A percentile compares a stretch with the other conserved stretches of the same genome.
phyloP scores from a whole-genome alignment of 768 basidiomycete genomes.

The Tulasnella sp. region DNA sequence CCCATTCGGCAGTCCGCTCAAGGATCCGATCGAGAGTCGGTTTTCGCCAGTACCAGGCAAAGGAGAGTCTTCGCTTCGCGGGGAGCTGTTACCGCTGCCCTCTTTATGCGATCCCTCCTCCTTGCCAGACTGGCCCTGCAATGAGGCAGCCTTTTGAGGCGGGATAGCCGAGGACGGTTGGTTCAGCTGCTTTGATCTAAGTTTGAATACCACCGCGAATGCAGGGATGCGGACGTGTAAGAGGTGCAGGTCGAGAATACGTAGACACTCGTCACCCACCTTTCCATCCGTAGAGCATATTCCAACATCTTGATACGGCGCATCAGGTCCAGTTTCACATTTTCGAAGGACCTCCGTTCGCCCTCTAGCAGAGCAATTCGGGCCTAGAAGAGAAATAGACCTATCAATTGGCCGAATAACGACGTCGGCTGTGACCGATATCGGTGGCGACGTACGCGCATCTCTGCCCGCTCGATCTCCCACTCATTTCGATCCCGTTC shows the following conservation, averaged over 20 bases:
- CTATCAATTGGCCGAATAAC: conserved; percentile 22
- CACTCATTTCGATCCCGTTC: conserved; percentile 99
- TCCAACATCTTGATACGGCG: conserved; percentile 99
- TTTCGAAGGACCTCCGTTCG: conserved; percentile 95
- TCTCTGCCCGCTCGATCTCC: conserved; percentile 99
- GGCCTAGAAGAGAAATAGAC: conserved; percentile 57
- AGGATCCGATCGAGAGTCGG: conserved; percentile 49
- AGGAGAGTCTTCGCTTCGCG: conserved; percentile 86
- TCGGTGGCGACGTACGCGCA: conserved; percentile 72
- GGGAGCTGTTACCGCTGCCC: conserved; percentile 80
- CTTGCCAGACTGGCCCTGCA: conserved; percentile 60
- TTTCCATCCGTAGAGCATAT: conserved; percentile 93
- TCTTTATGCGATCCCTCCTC: conserved; percentile 54
- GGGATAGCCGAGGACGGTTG: conserved; percentile 62
- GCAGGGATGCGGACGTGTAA: conserved; percentile 35
- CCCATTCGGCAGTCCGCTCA: conserved; percentile 57
- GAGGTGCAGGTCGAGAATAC: conserved; percentile 11
- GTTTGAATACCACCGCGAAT: conserved; percentile 26
- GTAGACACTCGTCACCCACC: conserved; percentile 58
- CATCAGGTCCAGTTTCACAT: conserved; percentile 93
- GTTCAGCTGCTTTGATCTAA: conserved; percentile 78
- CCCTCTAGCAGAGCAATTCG: conserved; percentile 97
- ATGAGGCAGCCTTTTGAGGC: conserved; percentile 65
- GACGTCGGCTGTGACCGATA: conserved; percentile 12
- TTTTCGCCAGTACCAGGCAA: conserved; percentile 58